Conservation (phyloP, 805 yeast species). For the Starmera dryadoides region DNA sequence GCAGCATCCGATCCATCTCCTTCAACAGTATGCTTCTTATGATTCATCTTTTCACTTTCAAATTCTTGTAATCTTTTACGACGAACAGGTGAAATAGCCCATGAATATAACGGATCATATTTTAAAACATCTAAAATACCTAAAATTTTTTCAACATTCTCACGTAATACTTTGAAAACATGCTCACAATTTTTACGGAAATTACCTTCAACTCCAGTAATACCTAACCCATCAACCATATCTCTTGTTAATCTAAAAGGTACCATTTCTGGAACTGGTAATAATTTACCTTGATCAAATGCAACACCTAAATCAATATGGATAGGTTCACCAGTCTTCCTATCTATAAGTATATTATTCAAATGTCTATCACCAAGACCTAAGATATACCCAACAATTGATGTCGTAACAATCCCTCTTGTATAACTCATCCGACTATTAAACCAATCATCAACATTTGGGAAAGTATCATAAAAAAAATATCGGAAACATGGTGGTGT, state of each 20-base stretch:
- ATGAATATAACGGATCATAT: slow-evolving; percentile 89
- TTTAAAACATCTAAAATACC: slow-evolving; percentile 79
- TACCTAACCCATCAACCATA: slow-evolving; percentile 88
- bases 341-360: slow-evolving; percentile 81
- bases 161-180: slow-evolving; percentile 59
- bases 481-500: slow-evolving; percentile 62
- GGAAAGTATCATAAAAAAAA: slow-evolving; percentile 64
- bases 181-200: slow-evolving; percentile 70
- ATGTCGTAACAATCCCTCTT: slow-evolving; percentile 74
- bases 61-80: slow-evolving; percentile 44
- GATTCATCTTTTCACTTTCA: slow-evolving; percentile 1
- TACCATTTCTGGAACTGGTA: slow-evolving; percentile 87
- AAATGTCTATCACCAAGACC: slow-evolving; percentile 97
- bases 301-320: slow-evolving; percentile 97
- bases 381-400: slow-evolving; percentile 79
- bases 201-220: slow-evolving; percentile 74
- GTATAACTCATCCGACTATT: slow-evolving; percentile 55
- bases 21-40: slow-evolving; percentile 2
- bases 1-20: slow-evolving; percentile 52
- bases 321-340: slow-evolving; percentile 79
- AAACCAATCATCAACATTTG: slow-evolving; percentile 71
- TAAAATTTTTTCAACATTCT: slow-evolving; percentile 60
- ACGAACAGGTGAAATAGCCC: slow-evolving; percentile 79
- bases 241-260: slow-evolving; percentile 92
- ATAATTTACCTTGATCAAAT: slow-evolving; percentile 82